A percentile compares a stretch with the other conserved stretches of the same genome.
phyloP scores from a whole-genome alignment of 2,329 filamentous ascomycete genomes.

The Cladophialophora bantiana region DNA sequence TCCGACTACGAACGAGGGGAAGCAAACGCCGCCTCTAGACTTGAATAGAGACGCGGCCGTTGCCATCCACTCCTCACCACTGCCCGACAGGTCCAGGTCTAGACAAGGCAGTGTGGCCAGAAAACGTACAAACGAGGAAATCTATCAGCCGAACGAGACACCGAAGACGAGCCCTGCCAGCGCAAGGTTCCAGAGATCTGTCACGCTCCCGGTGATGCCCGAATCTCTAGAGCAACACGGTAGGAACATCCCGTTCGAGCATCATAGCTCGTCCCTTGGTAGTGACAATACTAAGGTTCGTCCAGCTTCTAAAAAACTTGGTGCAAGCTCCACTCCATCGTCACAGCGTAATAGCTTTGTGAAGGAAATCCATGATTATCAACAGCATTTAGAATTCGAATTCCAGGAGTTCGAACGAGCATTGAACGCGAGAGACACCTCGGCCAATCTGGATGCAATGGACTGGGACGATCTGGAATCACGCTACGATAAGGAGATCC shows the following conservation, averaged over 20 bases:
- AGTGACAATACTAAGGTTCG: background rate
- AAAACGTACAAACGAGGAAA: slow-evolving; percentile 37
- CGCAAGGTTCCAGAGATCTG: slow-evolving; percentile 24
- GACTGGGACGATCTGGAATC: slow-evolving; percentile 80
- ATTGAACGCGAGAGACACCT: slow-evolving; percentile 47
- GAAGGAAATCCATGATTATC: slow-evolving; percentile 33
- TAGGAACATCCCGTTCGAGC: slow-evolving; percentile 7
- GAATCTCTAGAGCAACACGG: background rate
- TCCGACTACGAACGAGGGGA: slow-evolving; percentile 24
- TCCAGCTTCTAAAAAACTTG: background rate
- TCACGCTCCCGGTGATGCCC: slow-evolving; percentile 1
- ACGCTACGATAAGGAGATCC: slow-evolving; percentile 71
- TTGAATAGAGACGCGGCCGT: slow-evolving; percentile 6
- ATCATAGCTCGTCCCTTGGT: background rate
- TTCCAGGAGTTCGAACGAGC: slow-evolving; percentile 36
- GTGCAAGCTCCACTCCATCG: background rate
- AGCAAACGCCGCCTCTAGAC: slow-evolving; percentile 20
- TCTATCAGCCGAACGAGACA: slow-evolving; percentile 28
- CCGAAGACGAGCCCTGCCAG: slow-evolving; percentile 25
- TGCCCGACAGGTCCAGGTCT: slow-evolving; percentile 22
- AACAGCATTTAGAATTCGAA: slow-evolving; percentile 33
- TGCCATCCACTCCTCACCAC: slow-evolving; percentile 29
- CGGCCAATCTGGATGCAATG: slow-evolving; percentile 64
- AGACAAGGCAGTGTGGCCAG: slow-evolving; percentile 23
- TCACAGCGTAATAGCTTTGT: slow-evolving; percentile 23